Percentiles rank a stretch among this genome's conserved stretches.
Conservation (phyloP, 2,329 filamentous ascomycete genomes). For the Alternaria novae-zelandiae region DNA sequence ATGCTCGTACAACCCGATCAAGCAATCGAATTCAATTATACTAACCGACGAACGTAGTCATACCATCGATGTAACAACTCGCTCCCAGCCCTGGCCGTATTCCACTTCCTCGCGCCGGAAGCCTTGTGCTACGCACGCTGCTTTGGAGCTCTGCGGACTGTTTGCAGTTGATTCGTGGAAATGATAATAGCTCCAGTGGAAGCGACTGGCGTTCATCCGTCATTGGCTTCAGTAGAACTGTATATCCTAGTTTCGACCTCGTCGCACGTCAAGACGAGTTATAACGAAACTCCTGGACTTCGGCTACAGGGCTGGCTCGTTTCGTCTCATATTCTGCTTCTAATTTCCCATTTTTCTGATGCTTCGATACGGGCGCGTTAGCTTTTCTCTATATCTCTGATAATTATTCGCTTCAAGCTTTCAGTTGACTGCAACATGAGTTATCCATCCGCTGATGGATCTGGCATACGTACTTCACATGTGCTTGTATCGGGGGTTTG, state of each 20-base stretch:
- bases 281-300: neutral
- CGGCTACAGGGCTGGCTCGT: no score
- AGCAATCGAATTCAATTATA: accelerated
- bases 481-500: neutral
- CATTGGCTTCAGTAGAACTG: no score
- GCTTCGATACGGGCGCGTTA: neutral
- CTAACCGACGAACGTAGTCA: neutral
- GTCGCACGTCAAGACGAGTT: neutral
- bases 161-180: neutral
- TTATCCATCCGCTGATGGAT: neutral
- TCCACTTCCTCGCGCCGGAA: neutral
- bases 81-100: no score
- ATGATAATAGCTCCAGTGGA: neutral
- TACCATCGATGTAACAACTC: neutral
- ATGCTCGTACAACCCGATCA: neutral
- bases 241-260: no score
- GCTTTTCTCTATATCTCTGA: neutral
- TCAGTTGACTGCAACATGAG: neutral
- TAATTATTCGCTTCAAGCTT: neutral
- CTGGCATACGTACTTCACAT: neutral
- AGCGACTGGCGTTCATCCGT: no score
- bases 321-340: accelerated
- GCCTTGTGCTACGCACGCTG: neutral
- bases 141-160: neutral
- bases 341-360: accelerated